Percentiles rank a stretch among this genome's conserved stretches.
Evolutionary conservation across 306 rosid genomes (phyloP).

Genomic region (Vigna trinervia): DNA sequence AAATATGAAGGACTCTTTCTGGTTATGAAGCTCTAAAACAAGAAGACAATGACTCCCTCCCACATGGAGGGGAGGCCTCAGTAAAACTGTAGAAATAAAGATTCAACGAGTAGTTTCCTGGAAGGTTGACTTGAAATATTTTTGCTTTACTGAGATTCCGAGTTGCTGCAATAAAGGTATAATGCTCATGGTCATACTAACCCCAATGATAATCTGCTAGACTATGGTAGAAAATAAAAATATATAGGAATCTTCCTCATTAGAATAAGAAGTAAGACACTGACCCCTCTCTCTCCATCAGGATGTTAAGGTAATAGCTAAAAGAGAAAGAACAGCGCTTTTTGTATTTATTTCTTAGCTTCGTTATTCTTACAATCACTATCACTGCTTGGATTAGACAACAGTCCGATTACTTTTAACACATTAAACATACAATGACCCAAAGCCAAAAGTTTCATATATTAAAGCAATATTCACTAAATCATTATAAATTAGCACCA

Average conservation of each 20-base stretch:
- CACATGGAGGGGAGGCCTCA: too few species aligned
- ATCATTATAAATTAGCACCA: neutral
- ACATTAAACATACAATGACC: neutral
- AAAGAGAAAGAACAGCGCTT: neutral
- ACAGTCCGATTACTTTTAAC: neutral
- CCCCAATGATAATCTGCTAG: too few species aligned
- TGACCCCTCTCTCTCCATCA: neutral
- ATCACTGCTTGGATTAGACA: constrained; percentile 11
- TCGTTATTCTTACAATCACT: neutral
- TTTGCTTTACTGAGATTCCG: too few species aligned
- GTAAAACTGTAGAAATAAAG: too few species aligned
- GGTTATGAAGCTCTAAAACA: constrained; percentile 8
- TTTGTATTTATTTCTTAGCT: neutral
- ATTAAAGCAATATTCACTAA: neutral
- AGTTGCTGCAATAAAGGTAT: too few species aligned
- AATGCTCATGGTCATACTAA: too few species aligned
- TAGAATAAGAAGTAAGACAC: too few species aligned
- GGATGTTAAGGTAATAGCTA: neutral
- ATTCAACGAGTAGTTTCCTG: too few species aligned
- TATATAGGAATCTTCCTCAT: too few species aligned
- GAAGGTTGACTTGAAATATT: too few species aligned
- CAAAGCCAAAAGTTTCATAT: neutral
- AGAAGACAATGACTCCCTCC: neutral
- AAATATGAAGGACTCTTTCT: neutral
- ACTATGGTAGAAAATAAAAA: too few species aligned